Evolutionary conservation across 1,139 yeast species (phyloP).

Genomic region (Blastobotrys malaysiensis): DNA sequence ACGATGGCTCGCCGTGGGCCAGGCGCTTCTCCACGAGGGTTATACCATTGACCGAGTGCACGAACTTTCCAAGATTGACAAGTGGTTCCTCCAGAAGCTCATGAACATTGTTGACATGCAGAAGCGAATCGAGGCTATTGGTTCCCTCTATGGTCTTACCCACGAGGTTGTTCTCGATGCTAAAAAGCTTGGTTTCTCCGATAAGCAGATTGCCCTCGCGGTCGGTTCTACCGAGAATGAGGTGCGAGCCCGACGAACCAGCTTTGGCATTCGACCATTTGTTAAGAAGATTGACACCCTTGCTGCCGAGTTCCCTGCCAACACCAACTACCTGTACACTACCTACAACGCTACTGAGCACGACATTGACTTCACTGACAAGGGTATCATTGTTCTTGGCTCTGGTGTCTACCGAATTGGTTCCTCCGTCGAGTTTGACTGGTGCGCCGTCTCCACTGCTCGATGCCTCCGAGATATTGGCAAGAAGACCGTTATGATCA

Average conservation of each 20-base stretch:
- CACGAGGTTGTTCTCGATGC: slow-evolving; percentile 70
- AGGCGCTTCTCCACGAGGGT: slow-evolving; percentile 84
- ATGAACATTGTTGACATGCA: slow-evolving; percentile 88
- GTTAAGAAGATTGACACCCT: slow-evolving; percentile 96
- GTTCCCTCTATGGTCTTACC: slow-evolving; percentile 53
- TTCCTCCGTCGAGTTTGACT: slow-evolving; percentile 96
- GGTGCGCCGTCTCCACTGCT: slow-evolving; percentile 99
- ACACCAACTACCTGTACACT: slow-evolving; percentile 91
- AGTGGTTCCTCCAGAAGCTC: slow-evolving; percentile 91
- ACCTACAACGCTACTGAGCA: slow-evolving; percentile 88
- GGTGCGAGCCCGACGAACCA: slow-evolving; percentile 74
- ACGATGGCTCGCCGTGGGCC: slow-evolving; percentile 97
- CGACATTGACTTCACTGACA: slow-evolving; percentile 80
- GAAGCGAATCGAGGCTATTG: slow-evolving; percentile 64
- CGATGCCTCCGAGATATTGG: slow-evolving; percentile 87
- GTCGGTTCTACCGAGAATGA: slow-evolving; percentile 67
- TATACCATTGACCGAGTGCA: slow-evolving; percentile 90
- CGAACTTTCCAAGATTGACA: slow-evolving; percentile 85
- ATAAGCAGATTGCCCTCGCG: slow-evolving; percentile 80
- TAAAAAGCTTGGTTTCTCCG: slow-evolving; percentile 92
- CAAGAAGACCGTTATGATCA: slow-evolving; percentile 89
- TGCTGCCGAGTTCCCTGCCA: slow-evolving; percentile 98
- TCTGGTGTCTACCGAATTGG: slow-evolving; percentile 99
- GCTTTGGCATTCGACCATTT: slow-evolving; percentile 77
- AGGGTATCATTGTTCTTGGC: slow-evolving; percentile 92